Evolutionary conservation across 2,329 filamentous ascomycete species (phyloP).

Genomic region (Paraphaeosphaeria sporulosa): DNA sequence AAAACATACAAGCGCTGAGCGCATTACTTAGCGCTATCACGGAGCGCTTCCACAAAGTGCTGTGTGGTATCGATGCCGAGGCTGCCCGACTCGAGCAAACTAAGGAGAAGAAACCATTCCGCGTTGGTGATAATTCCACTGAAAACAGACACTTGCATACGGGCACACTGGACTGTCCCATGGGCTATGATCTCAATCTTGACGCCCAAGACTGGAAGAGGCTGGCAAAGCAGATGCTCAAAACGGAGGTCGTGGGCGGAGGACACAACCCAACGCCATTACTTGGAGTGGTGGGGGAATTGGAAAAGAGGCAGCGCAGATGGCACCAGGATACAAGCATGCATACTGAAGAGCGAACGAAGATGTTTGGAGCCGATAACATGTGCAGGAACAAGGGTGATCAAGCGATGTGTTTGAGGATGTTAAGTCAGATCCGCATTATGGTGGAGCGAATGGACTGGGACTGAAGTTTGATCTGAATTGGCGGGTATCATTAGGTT

Average conservation of each 20-base stretch:
- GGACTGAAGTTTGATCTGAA: conserved; percentile 16
- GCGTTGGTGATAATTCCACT: conserved; percentile 53
- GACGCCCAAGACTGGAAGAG: conserved; percentile 53
- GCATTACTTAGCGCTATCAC: conserved; percentile 53
- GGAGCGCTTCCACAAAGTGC: conserved; percentile 52
- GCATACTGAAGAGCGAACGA: conserved; percentile 27
- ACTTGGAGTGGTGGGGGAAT: conserved; percentile 45
- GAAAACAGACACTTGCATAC: conserved; percentile 53
- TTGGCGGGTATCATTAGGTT: not conserved
- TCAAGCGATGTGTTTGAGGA: conserved; percentile 25
- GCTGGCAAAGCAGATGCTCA: conserved; percentile 56
- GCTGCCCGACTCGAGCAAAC: conserved; percentile 38
- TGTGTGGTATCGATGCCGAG: conserved; percentile 52
- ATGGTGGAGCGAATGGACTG: conserved; percentile 27
- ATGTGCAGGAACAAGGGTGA: conserved; percentile 14
- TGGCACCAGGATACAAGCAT: conserved; percentile 47
- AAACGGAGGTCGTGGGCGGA: conserved; percentile 52
- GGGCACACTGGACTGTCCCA: conserved; percentile 51
- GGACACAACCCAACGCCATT: conserved; percentile 41
- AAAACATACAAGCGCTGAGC: conserved; percentile 54
- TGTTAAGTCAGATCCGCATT: conserved; percentile 18
- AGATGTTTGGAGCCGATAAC: conserved; percentile 25
- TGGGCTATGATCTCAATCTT: conserved; percentile 55
- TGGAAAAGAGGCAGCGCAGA: conserved; percentile 51
- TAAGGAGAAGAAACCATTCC: conserved; percentile 51